Percentiles rank a stretch among this genome's conserved stretches.
Evolutionary conservation across 768 basidiomycete genomes (phyloP).

Genomic region (Sistotremastrum suecicum): DNA sequence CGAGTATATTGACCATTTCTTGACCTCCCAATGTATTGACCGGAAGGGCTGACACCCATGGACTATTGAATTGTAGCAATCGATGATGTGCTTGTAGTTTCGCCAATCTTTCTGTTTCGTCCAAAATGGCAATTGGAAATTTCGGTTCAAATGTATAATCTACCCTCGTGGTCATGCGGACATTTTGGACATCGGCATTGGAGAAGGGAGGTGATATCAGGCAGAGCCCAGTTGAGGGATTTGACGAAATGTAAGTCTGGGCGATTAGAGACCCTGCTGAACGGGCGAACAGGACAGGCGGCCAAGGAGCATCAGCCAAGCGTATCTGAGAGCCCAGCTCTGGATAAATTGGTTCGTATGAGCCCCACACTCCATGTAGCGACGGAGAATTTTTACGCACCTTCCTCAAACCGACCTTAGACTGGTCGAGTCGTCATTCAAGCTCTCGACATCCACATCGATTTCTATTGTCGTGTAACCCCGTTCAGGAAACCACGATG

Average conservation of each 20-base stretch:
- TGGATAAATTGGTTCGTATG: slow-evolving; percentile 9
- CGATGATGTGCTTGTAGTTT: slow-evolving; percentile 23
- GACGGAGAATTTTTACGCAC: slow-evolving; percentile 14
- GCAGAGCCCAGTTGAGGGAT: slow-evolving; percentile 47
- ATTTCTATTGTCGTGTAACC: slow-evolving; percentile 36
- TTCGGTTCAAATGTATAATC: slow-evolving; percentile 50
- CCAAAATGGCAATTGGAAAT: slow-evolving; percentile 46
- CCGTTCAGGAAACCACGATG: slow-evolving; percentile 28
- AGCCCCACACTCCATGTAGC: not conserved
- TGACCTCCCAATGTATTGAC: slow-evolving; percentile 22
- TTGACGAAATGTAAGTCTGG: slow-evolving; percentile 54
- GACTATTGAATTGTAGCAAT: slow-evolving; percentile 20
- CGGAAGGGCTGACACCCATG: slow-evolving; percentile 24
- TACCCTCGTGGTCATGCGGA: slow-evolving; percentile 19
- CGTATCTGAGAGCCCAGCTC: slow-evolving; percentile 30
- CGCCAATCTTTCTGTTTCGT: slow-evolving; percentile 19
- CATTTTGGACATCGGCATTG: slow-evolving; percentile 19
- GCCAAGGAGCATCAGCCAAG: slow-evolving; percentile 33
- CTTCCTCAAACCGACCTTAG: slow-evolving; percentile 25
- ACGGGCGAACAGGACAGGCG: slow-evolving; percentile 42
- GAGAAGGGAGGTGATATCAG: slow-evolving; percentile 42
- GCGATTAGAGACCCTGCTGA: slow-evolving; percentile 38
- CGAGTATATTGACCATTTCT: slow-evolving; percentile 27
- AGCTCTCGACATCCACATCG: slow-evolving; percentile 20
- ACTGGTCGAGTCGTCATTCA: slow-evolving; percentile 6